Percentiles rank a stretch among this genome's conserved stretches.
phyloP scores from a whole-genome alignment of 2,329 filamentous ascomycete genomes.

The Neonectria punicea region DNA sequence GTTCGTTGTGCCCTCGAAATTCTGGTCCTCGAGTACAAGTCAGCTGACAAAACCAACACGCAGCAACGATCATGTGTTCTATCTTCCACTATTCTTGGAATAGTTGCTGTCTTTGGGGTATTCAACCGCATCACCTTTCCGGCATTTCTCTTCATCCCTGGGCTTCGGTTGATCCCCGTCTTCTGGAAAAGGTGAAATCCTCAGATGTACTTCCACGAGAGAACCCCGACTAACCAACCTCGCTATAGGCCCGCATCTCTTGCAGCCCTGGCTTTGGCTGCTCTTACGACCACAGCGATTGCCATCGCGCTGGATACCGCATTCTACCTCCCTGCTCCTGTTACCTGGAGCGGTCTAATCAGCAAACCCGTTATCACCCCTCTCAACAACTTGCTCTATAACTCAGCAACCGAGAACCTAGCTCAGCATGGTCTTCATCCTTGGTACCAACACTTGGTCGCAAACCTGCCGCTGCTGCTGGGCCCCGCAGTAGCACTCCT shows the following conservation, averaged over 20 bases:
- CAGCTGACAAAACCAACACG: slow-evolving; percentile 40
- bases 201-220: slow-evolving; percentile 24
- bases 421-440: slow-evolving; percentile 81
- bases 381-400: slow-evolving; percentile 82
- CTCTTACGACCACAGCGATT: slow-evolving; percentile 72
- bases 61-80: slow-evolving; percentile 80
- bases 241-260: slow-evolving; percentile 66
- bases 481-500: slow-evolving; percentile 75
- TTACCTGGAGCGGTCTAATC: slow-evolving; percentile 73
- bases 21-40: slow-evolving; percentile 13
- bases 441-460: slow-evolving; percentile 79
- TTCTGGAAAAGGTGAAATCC: slow-evolving; percentile 78
- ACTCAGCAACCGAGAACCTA: slow-evolving; percentile 75
- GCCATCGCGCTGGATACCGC: slow-evolving; percentile 86
- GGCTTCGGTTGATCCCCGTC: slow-evolving; percentile 84
- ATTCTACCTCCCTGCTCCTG: slow-evolving; percentile 76
- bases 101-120: slow-evolving; percentile 83
- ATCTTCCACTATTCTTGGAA: slow-evolving; percentile 81
- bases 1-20: slow-evolving; percentile 58
- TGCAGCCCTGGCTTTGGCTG: slow-evolving; percentile 71
- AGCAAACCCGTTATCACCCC: slow-evolving; percentile 77
- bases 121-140: slow-evolving; percentile 99
- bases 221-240: slow-evolving; percentile 40
- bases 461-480: slow-evolving; percentile 76
- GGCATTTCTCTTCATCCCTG: slow-evolving; percentile 88